A percentile compares a stretch with the other conserved stretches of the same genome.
These are phyloP conservation scores for Stropharia rugosoannulata DNA, from an alignment of 768 basidiomycete genomes.

Conservation along the genomic window DNA sequence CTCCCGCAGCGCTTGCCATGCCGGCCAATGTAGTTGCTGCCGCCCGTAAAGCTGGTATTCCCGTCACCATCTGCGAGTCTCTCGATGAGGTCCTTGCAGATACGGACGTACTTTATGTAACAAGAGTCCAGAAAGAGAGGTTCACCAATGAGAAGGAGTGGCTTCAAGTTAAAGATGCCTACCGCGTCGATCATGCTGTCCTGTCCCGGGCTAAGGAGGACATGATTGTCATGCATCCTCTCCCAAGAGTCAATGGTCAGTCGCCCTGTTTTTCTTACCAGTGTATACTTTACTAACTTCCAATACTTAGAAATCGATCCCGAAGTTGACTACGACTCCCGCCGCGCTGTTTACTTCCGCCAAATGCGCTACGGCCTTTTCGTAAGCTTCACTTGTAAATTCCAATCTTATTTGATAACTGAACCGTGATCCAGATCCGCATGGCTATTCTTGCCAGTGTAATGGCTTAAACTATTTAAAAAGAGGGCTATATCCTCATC, in stretches of 20 bases:
- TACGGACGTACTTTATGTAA: slow-evolving; percentile 97
- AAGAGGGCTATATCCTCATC: not conserved
- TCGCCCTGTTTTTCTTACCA: slow-evolving; percentile 17
- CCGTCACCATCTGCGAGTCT: slow-evolving; percentile 79
- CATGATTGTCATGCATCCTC: slow-evolving; percentile 99
- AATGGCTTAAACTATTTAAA: slow-evolving; percentile 22
- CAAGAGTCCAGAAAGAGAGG: slow-evolving; percentile 93
- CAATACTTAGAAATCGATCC: slow-evolving; percentile 87
- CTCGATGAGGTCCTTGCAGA: slow-evolving; percentile 89
- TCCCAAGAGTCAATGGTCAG: slow-evolving; percentile 85
- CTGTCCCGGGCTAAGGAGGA: slow-evolving; percentile 92
- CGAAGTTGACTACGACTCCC: slow-evolving; percentile 95
- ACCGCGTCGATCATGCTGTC: slow-evolving; percentile 92
- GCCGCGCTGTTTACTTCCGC: slow-evolving; percentile 95
- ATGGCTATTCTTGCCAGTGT: slow-evolving; percentile 36
- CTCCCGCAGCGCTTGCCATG: slow-evolving; percentile 86
- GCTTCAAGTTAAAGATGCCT: slow-evolving; percentile 88
- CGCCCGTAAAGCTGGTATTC: slow-evolving; percentile 81
- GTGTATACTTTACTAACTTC: slow-evolving; percentile 9
- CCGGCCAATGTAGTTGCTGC: slow-evolving; percentile 80
- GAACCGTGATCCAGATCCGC: slow-evolving; percentile 22
- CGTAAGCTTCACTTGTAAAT: slow-evolving; percentile 50
- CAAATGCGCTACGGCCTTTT: slow-evolving; percentile 99
- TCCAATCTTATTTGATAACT: not conserved
- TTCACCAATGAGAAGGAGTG: slow-evolving; percentile 83